Conservation (phyloP, 768 basidiomycete species). For the Rhizopogon roseolus region DNA sequence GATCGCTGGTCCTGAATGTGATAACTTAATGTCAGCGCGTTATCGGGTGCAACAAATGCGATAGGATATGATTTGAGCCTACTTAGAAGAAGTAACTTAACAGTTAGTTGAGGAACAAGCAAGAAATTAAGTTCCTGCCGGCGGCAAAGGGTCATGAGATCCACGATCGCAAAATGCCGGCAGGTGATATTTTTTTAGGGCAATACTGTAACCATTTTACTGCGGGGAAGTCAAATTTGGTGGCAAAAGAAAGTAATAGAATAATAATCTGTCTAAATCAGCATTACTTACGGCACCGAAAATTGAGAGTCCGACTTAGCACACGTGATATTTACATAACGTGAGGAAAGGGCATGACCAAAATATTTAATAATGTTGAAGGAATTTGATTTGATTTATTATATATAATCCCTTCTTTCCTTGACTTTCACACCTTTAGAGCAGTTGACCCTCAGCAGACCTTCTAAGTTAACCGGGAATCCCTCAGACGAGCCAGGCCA, state of each 20-base stretch:
- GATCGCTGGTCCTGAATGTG: no score
- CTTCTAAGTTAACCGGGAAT: background rate
- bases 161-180: background rate
- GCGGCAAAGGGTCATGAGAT: conserved; percentile 1
- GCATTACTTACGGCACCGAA: background rate
- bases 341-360: no score
- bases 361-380: no score
- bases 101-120: no score
- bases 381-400: no score
- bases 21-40: no score
- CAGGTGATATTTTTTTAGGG: background rate
- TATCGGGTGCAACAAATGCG: no score
- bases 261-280: background rate
- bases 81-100: no score
- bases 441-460: background rate
- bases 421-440: background rate
- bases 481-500: background rate
- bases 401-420: no score
- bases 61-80: no score
- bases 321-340: background rate
- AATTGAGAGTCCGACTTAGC: background rate
- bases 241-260: background rate
- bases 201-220: background rate
- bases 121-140: background rate
- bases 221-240: background rate